These are phyloP conservation scores for Aspergillus japonicus DNA, from an alignment of 2,329 filamentous ascomycete genomes.

Conservation along the genomic window DNA sequence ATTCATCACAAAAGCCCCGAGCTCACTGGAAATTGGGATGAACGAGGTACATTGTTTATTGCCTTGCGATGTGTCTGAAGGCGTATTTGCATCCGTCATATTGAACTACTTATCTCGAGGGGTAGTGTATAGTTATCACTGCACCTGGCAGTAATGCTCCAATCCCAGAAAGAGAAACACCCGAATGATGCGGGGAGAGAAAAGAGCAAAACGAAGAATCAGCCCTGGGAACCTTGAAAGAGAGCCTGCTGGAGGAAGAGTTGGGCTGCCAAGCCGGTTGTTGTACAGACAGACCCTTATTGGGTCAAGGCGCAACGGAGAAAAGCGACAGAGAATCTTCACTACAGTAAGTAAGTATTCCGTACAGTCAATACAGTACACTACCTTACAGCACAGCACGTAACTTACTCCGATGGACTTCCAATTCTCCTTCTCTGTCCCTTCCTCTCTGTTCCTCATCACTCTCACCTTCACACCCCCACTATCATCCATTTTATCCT, in stretches of 20 bases:
- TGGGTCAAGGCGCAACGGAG: slow-evolving; percentile 3
- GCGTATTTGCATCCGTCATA: too few species aligned
- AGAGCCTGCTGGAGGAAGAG: neutral
- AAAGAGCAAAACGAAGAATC: too few species aligned
- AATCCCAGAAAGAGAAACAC: neutral
- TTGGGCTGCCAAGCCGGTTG: slow-evolving; percentile 8
- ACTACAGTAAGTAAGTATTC: too few species aligned
- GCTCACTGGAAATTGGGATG: neutral
- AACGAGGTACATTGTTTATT: neutral
- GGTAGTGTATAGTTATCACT: too few species aligned
- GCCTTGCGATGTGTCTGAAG: neutral
- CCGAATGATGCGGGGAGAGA: slow-evolving; percentile 3
- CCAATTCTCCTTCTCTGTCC: too few species aligned
- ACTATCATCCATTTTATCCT: neutral
- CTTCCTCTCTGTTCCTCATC: neutral
- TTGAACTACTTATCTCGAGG: too few species aligned
- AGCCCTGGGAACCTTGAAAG: too few species aligned
- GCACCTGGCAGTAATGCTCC: too few species aligned
- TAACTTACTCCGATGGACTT: too few species aligned
- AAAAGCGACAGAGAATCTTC: slow-evolving; percentile 10
- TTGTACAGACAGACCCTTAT: neutral
- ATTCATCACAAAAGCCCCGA: neutral
- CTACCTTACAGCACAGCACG: neutral
- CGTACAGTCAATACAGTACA: neutral
- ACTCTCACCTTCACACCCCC: neutral